Conservation (phyloP, 139 green algal species). For the Mychonastes homosphaera region DNA sequence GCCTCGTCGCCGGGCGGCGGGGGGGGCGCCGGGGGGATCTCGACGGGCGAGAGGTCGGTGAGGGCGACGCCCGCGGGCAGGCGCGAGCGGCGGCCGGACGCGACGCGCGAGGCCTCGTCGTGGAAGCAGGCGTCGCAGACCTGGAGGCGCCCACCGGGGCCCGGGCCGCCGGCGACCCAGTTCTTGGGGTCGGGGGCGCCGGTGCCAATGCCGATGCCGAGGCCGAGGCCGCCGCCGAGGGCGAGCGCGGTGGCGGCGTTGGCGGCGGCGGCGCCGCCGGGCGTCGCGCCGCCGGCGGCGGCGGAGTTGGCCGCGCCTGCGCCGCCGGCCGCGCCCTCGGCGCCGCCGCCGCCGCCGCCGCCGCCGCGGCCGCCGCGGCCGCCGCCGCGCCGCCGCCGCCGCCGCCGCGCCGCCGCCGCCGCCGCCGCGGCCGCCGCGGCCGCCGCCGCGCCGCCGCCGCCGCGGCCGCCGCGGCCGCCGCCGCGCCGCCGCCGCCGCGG, state of each 20-base stretch:
- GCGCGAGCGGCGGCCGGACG: slow-evolving; percentile 10
- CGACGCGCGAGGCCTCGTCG: slow-evolving; percentile 23
- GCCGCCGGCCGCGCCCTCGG: too few species aligned
- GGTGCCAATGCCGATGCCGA: too few species aligned
- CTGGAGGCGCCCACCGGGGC: slow-evolving; percentile 22
- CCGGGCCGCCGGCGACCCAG: too few species aligned
- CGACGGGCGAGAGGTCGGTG: slow-evolving; percentile 12
- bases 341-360: too few species aligned
- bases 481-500: slow-evolving; percentile 1
- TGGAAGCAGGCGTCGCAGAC: slow-evolving; percentile 34
- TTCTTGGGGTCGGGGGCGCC: too few species aligned
- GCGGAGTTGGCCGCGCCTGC: too few species aligned
- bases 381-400: too few species aligned
- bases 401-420: slow-evolving; percentile 4
- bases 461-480: background rate
- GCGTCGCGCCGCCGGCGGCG: too few species aligned
- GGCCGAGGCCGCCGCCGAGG: too few species aligned
- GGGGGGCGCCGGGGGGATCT: background rate
- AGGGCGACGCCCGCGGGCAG: slow-evolving; percentile 28
- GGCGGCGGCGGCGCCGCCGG: too few species aligned
- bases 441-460: slow-evolving; percentile 28
- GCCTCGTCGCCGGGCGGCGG: slow-evolving; percentile 30
- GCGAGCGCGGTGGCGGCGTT: too few species aligned
- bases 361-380: too few species aligned
- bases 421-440: slow-evolving; percentile 28